Base-by-base conservation (phyloP, 2,329 filamentous ascomycete genomes). In the Colletotrichum musae region DNA sequence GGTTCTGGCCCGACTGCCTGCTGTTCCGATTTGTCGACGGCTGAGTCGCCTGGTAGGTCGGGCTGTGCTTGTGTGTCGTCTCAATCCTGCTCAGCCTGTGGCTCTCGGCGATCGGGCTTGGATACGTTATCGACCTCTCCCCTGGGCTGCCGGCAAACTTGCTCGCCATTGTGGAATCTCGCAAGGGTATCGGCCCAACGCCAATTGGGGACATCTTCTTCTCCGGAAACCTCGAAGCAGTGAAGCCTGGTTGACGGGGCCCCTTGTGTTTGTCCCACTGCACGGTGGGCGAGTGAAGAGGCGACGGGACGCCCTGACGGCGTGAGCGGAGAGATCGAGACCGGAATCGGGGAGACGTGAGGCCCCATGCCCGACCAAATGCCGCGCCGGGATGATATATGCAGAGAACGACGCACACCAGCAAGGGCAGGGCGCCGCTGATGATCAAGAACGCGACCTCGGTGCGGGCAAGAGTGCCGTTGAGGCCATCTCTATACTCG, bases 291-390 rank as follows among this genome's bases (percentile, higher is more conserved):
- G 71, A 71, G 6, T 53, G 68, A 7, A 71, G 68, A 56, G 70
- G 71, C 10, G 69, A 58, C 13, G 60, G 62, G 5, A 15, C 41
- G 16, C 62, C 52, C 41, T 56, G 56, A 36, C 61, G 58, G 26
- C 68, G 64, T 6, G 64, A 53, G 18, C 58, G 58, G 13, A 70
- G 45, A 3, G 67, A 61, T 12, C 32, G 21, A 28, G 61, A 59
- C 5, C 64, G 70, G n/a, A 62, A 56, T 7, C 62, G 58, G 5
- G 82, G 79, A 2, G 81, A 81, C 2, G 82, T 84, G 15, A 77
- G 71, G n/a, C 74, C 74, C 82, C 84, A 84, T 5, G 81, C 78
- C 1, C 70, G 64, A 3, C 80, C 79, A 57, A 85, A 85, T 0
- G 79, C 80, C 6, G 73, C 70, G 0, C 82, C 83, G 0, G 81